Percentiles rank a stretch among this genome's conserved stretches.
These are phyloP conservation scores for Myriosclerotinia duriaeana DNA, from an alignment of 2,329 filamentous ascomycete species.

Conservation along the genomic window DNA sequence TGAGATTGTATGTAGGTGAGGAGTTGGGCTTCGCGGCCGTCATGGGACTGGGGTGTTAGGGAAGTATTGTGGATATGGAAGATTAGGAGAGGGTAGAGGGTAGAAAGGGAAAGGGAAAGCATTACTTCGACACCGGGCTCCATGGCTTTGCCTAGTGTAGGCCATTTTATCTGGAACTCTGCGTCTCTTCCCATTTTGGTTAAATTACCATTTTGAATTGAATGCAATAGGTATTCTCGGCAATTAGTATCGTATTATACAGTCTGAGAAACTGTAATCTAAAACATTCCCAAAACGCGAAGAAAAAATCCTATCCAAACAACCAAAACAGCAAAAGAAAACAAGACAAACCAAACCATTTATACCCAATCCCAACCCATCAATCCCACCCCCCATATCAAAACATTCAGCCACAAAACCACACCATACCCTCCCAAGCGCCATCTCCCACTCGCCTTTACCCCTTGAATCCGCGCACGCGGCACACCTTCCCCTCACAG, in stretches of 20 bases:
- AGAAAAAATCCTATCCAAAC: neutral
- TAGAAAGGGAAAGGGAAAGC: neutral
- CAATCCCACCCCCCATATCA: neutral
- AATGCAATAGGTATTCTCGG: neutral
- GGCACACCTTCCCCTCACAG: neutral
- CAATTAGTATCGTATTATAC: neutral
- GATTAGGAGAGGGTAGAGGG: too few relatives aligned
- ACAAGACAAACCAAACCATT: neutral
- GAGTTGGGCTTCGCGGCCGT: slow-evolving; percentile 71
- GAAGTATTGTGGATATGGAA: neutral
- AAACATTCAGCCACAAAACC: neutral
- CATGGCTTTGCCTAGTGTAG: neutral
- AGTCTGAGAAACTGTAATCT: neutral
- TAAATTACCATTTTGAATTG: accelerated
- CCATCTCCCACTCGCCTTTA: neutral
- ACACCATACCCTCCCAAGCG: neutral
- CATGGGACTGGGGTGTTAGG: slow-evolving; percentile 50
- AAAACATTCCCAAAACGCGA: neutral
- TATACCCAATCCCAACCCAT: neutral
- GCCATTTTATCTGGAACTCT: slow-evolving; percentile 5
- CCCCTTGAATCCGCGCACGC: neutral
- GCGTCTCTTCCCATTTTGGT: neutral
- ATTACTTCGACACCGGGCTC: slow-evolving; percentile 7
- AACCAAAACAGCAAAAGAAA: neutral
- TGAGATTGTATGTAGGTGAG: slow-evolving; percentile 53